A percentile compares a stretch with the other conserved stretches of the same genome.
Conservation (phyloP, 2,329 filamentous ascomycete species). For the Pestalotiopsis fici region DNA sequence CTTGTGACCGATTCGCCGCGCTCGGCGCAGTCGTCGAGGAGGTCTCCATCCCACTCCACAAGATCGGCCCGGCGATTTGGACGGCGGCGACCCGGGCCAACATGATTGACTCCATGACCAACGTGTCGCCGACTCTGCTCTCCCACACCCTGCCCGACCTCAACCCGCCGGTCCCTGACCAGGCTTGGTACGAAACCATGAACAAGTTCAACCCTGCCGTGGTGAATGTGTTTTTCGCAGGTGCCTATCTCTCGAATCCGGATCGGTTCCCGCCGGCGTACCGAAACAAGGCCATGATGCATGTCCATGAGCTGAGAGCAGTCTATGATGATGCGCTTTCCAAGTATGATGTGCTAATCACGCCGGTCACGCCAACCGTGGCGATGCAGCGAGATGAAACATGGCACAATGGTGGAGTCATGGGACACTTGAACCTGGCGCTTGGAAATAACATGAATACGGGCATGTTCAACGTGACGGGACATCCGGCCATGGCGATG, state of each 20-base stretch:
- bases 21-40: slow-evolving; percentile 45
- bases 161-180: slow-evolving; percentile 29
- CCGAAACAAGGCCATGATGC: slow-evolving; percentile 46
- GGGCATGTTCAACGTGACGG: slow-evolving; percentile 49
- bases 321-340: slow-evolving; percentile 46
- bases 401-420: not conserved
- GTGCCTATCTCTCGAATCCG: slow-evolving; percentile 27
- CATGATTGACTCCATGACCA: slow-evolving; percentile 30
- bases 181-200: slow-evolving; percentile 42
- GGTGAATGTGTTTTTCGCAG: slow-evolving; percentile 43
- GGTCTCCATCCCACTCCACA: slow-evolving; percentile 48
- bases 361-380: slow-evolving; percentile 40
- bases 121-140: slow-evolving; percentile 29
- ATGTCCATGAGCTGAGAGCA: slow-evolving; percentile 44
- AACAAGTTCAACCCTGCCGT: slow-evolving; percentile 44
- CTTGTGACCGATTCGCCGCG: slow-evolving; percentile 31
- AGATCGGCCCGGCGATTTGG: slow-evolving; percentile 47
- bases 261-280: slow-evolving; percentile 26
- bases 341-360: slow-evolving; percentile 46
- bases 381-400: slow-evolving; percentile 6
- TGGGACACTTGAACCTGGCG: slow-evolving; percentile 24
- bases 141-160: slow-evolving; percentile 30
- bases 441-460: slow-evolving; percentile 47
- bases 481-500: slow-evolving; percentile 49
- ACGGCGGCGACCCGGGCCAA: slow-evolving; percentile 36